Evolutionary conservation across 1,139 yeast genomes (phyloP).

Genomic region (Pichia sp.): DNA sequence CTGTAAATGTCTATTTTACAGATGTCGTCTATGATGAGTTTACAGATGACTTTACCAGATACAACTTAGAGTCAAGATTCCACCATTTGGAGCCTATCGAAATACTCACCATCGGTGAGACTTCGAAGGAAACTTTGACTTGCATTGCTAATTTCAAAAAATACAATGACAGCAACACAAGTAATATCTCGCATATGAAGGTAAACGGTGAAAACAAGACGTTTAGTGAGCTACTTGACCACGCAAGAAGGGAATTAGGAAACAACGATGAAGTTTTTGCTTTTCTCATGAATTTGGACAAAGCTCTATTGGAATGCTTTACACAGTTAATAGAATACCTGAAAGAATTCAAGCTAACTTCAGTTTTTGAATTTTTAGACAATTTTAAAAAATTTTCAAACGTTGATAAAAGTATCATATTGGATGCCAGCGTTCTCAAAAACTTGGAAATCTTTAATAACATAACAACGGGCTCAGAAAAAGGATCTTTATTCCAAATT

Average conservation of each 20-base stretch:
- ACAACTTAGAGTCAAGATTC: conserved; percentile 68
- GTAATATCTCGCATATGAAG: conserved; percentile 1
- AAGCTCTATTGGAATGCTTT: conserved; percentile 37
- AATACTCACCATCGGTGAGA: conserved; percentile 42
- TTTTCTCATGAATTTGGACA: conserved; percentile 15
- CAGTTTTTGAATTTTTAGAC: conserved; percentile 49
- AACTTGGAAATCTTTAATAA: conserved; percentile 74
- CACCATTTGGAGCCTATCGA: conserved; percentile 76
- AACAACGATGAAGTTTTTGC: conserved; percentile 16
- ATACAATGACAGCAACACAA: conserved; percentile 8
- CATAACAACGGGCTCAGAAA: conserved; percentile 48
- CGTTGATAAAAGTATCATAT: conserved; percentile 50
- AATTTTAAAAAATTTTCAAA: conserved; percentile 52
- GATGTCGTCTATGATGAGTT: conserved; percentile 71
- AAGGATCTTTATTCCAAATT: conserved; percentile 75
- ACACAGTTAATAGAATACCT: conserved; percentile 51
- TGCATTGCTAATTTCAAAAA: conserved; percentile 26
- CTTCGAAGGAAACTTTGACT: conserved; percentile 35
- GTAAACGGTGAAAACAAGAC: background rate
- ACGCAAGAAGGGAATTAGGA: conserved; percentile 8
- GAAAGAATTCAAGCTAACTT: conserved; percentile 56
- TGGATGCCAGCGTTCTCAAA: conserved; percentile 64
- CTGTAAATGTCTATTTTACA: conserved; percentile 76
- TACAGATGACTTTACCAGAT: conserved; percentile 48
- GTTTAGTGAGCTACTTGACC: conserved; percentile 4